Evolutionary conservation across 176 grass and related monocot genomes (phyloP), one percentile per base, ranked within the genome.

Genomic region (Lolium perenne): DNA sequence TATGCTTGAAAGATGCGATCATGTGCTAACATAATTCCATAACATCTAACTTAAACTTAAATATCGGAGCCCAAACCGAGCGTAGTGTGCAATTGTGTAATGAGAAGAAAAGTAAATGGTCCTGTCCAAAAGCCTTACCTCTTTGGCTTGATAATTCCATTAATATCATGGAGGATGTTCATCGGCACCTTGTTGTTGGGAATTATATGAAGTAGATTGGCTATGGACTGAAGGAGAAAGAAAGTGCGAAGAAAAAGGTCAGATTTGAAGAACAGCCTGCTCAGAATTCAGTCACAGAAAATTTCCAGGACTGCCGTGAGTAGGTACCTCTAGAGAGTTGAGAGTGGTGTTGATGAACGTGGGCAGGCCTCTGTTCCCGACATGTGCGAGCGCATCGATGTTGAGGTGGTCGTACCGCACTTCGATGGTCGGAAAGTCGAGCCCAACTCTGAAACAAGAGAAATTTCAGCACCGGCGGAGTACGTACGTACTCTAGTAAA

Each of bases 101-200:
- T 35, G 14, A 66, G 26, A 66, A 58, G 14, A 26, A 29, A 65
- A 29, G 32, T 65, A 16, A 45, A 47, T 18, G 51, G 67, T 53
- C 47, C 6, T 51, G 22, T 74, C 14, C 45, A 86, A 87, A 54
- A 82, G 20, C 18, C 15, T n/a, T 86, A 90, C 91, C 88, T 93
- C 64, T 54, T 87, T 82, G 92, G 92, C 57, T 91, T 93, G 88
- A 93, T 88, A 72, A 91, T 47, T 86, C 92, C 92, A 63, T 83
- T 88, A 72, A 93, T 86, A 80, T 87, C 61, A 41, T 90, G 80
- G 83, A 93, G 91, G 65, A 93, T 90, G 80, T 89, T 90, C 6
- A 90, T 22, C 9, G 88, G 85, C 23, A 63, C 77, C 87, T 93
- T 93, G 59, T 90, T 93, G 88, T 58, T 87, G 1, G 91, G 88